Conservation (phyloP, 2,329 filamentous ascomycete genomes). For the Nectriaceae sp. region DNA sequence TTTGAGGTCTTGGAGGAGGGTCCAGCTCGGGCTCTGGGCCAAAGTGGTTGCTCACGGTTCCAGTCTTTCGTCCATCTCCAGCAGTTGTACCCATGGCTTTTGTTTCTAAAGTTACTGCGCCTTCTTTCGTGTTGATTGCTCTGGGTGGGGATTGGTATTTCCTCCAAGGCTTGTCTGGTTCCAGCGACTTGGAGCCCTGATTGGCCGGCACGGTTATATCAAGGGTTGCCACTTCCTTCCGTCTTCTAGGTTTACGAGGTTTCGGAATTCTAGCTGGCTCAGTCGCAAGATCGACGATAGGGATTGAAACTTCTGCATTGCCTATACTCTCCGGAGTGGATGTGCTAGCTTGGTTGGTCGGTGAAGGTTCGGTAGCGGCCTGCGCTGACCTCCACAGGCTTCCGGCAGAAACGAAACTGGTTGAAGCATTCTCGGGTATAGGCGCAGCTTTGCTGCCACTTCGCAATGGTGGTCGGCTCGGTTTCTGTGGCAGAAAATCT, state of each 20-base stretch:
- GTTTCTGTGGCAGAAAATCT: slow-evolving; percentile 45
- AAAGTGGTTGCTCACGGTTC: slow-evolving; percentile 39
- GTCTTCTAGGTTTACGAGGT: slow-evolving; percentile 18
- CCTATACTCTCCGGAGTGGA: background rate
- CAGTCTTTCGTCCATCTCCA: slow-evolving; percentile 21
- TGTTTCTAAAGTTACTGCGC: slow-evolving; percentile 19
- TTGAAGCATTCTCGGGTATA: slow-evolving; percentile 38
- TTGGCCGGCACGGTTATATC: too few species aligned
- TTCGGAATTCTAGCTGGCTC: slow-evolving; percentile 17
- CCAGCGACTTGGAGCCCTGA: slow-evolving; percentile 17
- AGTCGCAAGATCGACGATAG: slow-evolving; percentile 24
- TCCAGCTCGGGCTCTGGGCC: slow-evolving; percentile 16
- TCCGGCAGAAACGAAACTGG: slow-evolving; percentile 45
- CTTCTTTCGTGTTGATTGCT: background rate
- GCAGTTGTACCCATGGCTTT: slow-evolving; percentile 19
- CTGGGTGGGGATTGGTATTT: slow-evolving; percentile 32
- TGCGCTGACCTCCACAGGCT: slow-evolving; percentile 38
- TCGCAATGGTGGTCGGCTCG: slow-evolving; percentile 33
- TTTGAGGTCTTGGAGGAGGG: slow-evolving; percentile 12
- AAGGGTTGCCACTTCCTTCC: slow-evolving; percentile 17
- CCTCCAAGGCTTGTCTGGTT: slow-evolving; percentile 37
- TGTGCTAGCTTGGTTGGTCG: background rate
- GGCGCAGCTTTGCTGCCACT: slow-evolving; percentile 40
- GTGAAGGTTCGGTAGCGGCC: slow-evolving; percentile 14
- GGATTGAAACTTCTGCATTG: slow-evolving; percentile 19